Conservation (phyloP, 2,329 filamentous ascomycete genomes). For the Paracamarosporium sp. region DNA sequence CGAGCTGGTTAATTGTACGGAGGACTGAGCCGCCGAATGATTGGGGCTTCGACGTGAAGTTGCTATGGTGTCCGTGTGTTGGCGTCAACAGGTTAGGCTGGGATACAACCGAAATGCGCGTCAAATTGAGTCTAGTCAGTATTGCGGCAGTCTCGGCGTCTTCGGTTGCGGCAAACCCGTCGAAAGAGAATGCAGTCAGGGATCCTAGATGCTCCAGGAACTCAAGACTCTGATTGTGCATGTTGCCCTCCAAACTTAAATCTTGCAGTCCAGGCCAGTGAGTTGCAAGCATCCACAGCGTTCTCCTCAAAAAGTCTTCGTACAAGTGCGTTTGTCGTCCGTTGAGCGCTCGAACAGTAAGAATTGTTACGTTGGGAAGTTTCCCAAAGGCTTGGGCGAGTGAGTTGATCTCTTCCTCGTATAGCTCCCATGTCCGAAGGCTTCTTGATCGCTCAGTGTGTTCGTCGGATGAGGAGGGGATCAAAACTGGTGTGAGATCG, state of each 20-base stretch:
- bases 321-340: constrained; percentile 33
- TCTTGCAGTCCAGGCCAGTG: constrained; percentile 23
- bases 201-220: constrained; percentile 23
- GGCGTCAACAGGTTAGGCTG: constrained; percentile 21
- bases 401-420: constrained; percentile 28
- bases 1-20: constrained; percentile 21
- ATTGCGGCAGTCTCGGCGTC: constrained; percentile 24
- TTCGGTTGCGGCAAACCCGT: constrained; percentile 31
- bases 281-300: constrained; percentile 21
- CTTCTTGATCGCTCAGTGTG: not conserved
- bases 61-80: constrained; percentile 12
- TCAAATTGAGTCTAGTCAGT: constrained; percentile 28
- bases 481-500: constrained; percentile 31
- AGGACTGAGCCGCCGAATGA: constrained; percentile 23
- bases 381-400: constrained; percentile 20
- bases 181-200: constrained; percentile 32
- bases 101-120: constrained; percentile 28
- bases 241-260: constrained; percentile 32
- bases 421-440: constrained; percentile 32
- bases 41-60: constrained; percentile 20
- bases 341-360: constrained; percentile 26
- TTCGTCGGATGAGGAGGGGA: not conserved
- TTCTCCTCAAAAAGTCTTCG: constrained; percentile 25
- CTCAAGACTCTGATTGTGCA: constrained; percentile 27
- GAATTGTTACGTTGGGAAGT: constrained; percentile 24